These are phyloP conservation scores for Cryphonectria radicalis DNA, from an alignment of 2,329 filamentous ascomycete species.

Conservation along the genomic window DNA sequence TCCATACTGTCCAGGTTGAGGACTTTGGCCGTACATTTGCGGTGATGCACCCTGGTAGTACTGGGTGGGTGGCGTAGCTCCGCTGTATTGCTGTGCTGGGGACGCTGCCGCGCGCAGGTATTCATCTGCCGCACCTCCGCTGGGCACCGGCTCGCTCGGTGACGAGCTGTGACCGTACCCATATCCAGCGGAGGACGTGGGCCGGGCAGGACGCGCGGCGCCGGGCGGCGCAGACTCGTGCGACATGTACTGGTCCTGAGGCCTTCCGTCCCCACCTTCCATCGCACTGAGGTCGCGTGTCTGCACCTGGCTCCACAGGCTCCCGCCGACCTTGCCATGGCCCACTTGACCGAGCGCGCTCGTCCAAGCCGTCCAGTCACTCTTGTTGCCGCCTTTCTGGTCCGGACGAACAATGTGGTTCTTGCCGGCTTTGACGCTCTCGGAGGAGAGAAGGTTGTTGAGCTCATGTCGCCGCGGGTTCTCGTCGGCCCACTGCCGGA, in stretches of 20 bases:
- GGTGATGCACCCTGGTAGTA: constrained; percentile 33
- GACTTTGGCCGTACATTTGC: constrained; percentile 27
- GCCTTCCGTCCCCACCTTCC: constrained; percentile 50
- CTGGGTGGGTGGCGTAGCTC: constrained; percentile 40
- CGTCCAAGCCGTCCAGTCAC: constrained; percentile 44
- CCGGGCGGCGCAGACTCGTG: constrained; percentile 30
- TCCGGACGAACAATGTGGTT: constrained; percentile 67
- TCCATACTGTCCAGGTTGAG: constrained; percentile 26
- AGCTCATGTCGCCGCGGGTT: constrained; percentile 69
- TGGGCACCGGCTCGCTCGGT: constrained; percentile 5
- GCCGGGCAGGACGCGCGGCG: constrained; percentile 33
- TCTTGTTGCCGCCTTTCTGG: constrained; percentile 39
- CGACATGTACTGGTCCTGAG: constrained; percentile 32
- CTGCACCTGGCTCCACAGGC: constrained; percentile 65
- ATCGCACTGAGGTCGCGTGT: constrained; percentile 61
- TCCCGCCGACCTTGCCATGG: constrained; percentile 62
- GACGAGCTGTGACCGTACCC: constrained; percentile 18
- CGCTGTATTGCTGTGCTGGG: constrained; percentile 31
- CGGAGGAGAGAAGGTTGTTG: constrained; percentile 76
- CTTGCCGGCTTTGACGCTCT: constrained; percentile 80
- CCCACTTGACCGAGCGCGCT: constrained; percentile 42
- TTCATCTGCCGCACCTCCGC: constrained; percentile 26
- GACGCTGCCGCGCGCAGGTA: constrained; percentile 27
- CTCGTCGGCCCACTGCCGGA: constrained; percentile 78
- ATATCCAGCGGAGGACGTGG: constrained; percentile 11